Base-by-base conservation (phyloP, 2,329 filamentous ascomycete genomes). In the Leptoxyphium fumago region DNA sequence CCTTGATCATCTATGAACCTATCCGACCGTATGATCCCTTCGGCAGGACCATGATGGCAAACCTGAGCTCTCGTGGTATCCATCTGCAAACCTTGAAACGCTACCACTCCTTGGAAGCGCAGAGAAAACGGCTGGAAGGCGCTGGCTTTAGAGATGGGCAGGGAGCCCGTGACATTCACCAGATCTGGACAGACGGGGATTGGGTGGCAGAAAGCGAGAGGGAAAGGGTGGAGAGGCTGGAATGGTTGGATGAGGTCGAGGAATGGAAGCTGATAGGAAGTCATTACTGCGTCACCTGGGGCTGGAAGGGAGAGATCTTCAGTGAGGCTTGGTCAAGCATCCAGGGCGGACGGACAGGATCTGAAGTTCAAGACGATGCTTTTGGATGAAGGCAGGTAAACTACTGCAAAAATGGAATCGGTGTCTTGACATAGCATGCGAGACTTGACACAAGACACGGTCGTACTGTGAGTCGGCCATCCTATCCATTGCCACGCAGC, bases 201-300 rank as follows among this genome's bases (percentile, higher is more conserved):
- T 96, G 89, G 87, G 70, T 94, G 2, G 57, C 60, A 0, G 58
- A 69, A 1, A 67, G 68, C 2, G 89, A 96, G 64, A 88, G 85
- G 63, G 80, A 84, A 56, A 71, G 88, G 40, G 77, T 96, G 1
- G 81, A 88, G 50, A 64, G 67, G 10, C 61, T 95, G 21, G 88
- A 98, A 61, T 87, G 91, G 55, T 63, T 98, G 49, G 91, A 98
- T 64, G 91, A 98, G 64, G 74, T 95, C 18, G 91, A 98, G 64
- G 91, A 98, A 66, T 94, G 91, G 82, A 73, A 81, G 55, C 64
- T 98, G 52, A 64, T 98, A 53, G 84, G 87, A 1, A 77, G 74
- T 50, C 91, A 98, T 68, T 98, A 98, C 57, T 79, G 88, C 50
- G 74, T 98, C 38, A 80, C 78, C 3, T 96, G 89, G 89, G 91